Evolutionary conservation across 2,329 filamentous ascomycete genomes (phyloP).

Genomic region (Chrysoporthe puriensis): DNA sequence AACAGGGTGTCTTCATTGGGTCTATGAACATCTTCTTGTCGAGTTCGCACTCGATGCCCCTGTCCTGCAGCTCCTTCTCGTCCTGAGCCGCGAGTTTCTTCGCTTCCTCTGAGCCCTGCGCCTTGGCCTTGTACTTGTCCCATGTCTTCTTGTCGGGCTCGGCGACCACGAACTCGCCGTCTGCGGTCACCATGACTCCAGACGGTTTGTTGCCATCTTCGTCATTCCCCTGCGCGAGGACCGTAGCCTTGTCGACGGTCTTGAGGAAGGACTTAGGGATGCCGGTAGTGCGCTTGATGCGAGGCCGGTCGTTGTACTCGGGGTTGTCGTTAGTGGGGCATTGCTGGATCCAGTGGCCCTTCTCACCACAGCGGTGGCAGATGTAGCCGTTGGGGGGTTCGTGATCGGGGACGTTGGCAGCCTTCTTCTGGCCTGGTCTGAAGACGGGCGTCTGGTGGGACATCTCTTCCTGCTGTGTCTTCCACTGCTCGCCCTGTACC

Average conservation of each 20-base stretch:
- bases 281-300: conserved; percentile 94
- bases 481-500: conserved; percentile 89
- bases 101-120: conserved; percentile 81
- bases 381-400: conserved; percentile 93
- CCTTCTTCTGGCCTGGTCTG: conserved; percentile 66
- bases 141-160: conserved; percentile 94
- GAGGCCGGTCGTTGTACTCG: conserved; percentile 88
- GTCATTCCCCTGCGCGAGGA: conserved; percentile 72
- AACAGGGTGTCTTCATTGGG: conserved; percentile 98
- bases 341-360: conserved; percentile 98
- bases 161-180: conserved; percentile 96
- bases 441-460: conserved; percentile 72
- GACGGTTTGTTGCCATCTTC: conserved; percentile 81
- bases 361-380: conserved; percentile 94
- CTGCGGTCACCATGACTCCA: conserved; percentile 96
- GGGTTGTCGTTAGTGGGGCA: conserved; percentile 99
- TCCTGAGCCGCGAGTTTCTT: conserved; percentile 76
- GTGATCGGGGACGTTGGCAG: conserved; percentile 82
- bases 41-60: conserved; percentile 88
- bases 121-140: conserved; percentile 96
- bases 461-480: conserved; percentile 90
- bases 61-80: conserved; percentile 85
- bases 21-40: conserved; percentile 98
- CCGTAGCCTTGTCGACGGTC: conserved; percentile 88
- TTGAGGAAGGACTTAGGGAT: conserved; percentile 95